These are phyloP conservation scores for Trichoderma sp. DNA, from an alignment of 2,329 filamentous ascomycete species.

Conservation along the genomic window DNA sequence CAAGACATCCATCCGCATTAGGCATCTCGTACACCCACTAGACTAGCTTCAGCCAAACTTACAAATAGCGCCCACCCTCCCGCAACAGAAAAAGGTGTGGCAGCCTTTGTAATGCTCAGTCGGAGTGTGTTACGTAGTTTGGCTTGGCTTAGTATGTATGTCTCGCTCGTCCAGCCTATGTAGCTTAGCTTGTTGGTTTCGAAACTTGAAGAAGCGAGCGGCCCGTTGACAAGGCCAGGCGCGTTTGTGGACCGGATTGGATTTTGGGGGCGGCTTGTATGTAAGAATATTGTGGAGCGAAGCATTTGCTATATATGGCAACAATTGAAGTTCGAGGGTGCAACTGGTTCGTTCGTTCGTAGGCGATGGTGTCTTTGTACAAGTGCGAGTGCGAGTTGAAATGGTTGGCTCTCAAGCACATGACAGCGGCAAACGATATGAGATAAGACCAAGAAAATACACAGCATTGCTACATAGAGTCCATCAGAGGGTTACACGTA, in stretches of 20 bases:
- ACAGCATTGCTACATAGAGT: neutral
- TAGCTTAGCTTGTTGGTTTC: neutral
- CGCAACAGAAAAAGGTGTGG: neutral
- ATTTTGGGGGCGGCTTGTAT: neutral
- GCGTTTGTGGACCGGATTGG: neutral
- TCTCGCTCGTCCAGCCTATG: neutral
- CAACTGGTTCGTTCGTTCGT: neutral
- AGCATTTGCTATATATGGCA: neutral
- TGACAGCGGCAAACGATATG: neutral
- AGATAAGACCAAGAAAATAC: neutral
- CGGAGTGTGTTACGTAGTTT: neutral
- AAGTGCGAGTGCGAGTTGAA: neutral
- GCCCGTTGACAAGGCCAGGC: neutral
- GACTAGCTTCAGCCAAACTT: no score
- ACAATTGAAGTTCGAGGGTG: neutral
- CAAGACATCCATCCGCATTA: neutral
- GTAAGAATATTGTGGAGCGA: neutral
- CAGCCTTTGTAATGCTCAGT: neutral
- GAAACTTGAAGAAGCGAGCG: neutral
- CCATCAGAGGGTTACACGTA: neutral
- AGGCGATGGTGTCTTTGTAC: neutral
- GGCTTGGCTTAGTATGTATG: no score
- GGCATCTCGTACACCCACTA: neutral
- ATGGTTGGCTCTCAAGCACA: neutral
- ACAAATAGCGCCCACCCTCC: neutral